Percentiles rank a stretch among this genome's conserved stretches.
These are phyloP conservation scores for Prunus mume DNA, from an alignment of 306 rosid genomes.

Conservation along the genomic window DNA sequence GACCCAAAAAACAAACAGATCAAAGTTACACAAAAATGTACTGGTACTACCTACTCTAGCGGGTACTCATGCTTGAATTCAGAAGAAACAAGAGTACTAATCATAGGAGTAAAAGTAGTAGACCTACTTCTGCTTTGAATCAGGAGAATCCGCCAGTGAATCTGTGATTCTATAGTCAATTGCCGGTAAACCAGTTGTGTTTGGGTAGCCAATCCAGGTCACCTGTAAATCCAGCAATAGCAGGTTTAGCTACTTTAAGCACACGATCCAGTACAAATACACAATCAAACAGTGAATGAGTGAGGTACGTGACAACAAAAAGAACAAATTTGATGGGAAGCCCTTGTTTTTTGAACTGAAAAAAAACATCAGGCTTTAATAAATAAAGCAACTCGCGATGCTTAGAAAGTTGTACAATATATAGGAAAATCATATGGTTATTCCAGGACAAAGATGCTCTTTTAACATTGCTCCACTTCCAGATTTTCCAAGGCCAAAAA, in stretches of 20 bases:
- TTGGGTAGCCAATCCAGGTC: constrained; percentile 99
- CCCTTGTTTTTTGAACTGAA: not conserved
- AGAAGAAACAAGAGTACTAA: constrained; percentile 5
- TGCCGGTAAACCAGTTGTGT: constrained; percentile 95
- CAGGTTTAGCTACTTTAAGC: not conserved
- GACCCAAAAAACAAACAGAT: not conserved
- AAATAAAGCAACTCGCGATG: not conserved
- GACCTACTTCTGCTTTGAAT: constrained; percentile 83
- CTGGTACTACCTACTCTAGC: not conserved
- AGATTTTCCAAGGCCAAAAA: not conserved
- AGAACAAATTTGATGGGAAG: not conserved
- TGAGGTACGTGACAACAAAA: not conserved
- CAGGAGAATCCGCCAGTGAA: constrained; percentile 86
- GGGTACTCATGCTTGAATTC: constrained; percentile 23
- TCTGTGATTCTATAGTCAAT: constrained; percentile 94
- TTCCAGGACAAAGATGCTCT: not conserved
- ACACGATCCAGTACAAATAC: not conserved
- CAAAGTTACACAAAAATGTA: not conserved
- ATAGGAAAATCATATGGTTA: not conserved
- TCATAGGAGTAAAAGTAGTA: not conserved
- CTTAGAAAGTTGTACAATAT: not conserved
- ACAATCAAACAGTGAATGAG: not conserved
- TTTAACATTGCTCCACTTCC: not conserved
- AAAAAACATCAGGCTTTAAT: not conserved
- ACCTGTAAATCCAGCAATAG: constrained; percentile 52